phyloP scores from a whole-genome alignment of 441 rosid species.

The Croton laevigatus region DNA sequence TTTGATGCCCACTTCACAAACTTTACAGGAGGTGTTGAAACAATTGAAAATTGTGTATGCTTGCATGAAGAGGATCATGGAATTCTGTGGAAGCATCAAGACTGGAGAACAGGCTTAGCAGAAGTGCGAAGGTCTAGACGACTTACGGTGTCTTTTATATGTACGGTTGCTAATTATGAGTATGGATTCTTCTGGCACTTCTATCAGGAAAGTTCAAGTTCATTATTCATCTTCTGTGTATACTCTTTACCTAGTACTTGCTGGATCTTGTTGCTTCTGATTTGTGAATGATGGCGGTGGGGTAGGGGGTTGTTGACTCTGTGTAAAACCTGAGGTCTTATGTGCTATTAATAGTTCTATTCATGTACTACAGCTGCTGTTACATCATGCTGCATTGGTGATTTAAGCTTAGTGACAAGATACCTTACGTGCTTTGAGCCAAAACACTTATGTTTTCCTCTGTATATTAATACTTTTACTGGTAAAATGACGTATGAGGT shows the following conservation, averaged over 20 bases:
- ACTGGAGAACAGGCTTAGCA: conserved; percentile 93
- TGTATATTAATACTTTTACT: not conserved
- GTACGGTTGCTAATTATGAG: conserved; percentile 87
- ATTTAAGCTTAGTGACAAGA: not conserved
- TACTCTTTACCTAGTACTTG: not conserved
- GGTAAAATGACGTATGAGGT: conserved; percentile 21
- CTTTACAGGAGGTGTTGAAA: conserved; percentile 90
- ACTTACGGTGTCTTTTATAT: conserved; percentile 70
- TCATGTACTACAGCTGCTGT: not conserved
- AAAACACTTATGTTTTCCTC: not conserved
- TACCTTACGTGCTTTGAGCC: not conserved
- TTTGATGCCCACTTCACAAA: conserved; percentile 88
- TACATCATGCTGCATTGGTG: not conserved
- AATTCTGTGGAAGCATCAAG: conserved; percentile 90
- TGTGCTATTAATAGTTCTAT: not conserved
- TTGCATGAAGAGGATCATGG: conserved; percentile 96
- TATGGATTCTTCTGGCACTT: conserved; percentile 94
- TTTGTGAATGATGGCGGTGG: not conserved
- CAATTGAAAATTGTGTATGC: conserved; percentile 87
- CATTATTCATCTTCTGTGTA: not conserved
- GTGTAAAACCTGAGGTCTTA: not conserved
- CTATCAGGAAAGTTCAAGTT: conserved; percentile 61
- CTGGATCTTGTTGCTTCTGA: not conserved
- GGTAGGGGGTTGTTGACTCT: not conserved
- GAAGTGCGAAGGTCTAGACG: conserved; percentile 91